Conservation (phyloP, 805 yeast species). For the Candida morakotiae region DNA sequence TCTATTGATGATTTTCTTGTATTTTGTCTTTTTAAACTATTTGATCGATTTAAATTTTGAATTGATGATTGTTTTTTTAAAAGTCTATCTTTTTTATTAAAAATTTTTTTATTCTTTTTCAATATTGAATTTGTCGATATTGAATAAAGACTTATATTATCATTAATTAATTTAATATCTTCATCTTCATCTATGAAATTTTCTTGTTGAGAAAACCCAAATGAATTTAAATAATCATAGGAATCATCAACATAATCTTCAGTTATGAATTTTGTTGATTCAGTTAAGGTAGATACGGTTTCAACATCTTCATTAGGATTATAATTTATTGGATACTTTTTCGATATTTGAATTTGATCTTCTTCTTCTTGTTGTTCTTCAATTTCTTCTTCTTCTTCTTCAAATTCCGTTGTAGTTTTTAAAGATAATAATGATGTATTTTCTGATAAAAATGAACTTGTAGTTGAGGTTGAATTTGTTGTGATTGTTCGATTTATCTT, state of each 20-base stretch:
- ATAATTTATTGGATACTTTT: conserved; percentile 2
- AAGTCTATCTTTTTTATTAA: background rate
- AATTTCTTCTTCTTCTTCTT: background rate
- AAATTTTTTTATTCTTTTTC: background rate
- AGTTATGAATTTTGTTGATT: background rate
- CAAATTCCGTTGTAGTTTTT: background rate
- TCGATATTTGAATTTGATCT: background rate
- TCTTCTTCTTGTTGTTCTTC: background rate
- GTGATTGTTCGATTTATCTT: background rate
- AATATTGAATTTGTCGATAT: background rate
- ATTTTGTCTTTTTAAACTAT: background rate
- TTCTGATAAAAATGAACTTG: background rate
- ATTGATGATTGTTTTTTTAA: background rate
- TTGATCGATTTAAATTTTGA: background rate
- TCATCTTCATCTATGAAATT: background rate
- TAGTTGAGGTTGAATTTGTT: background rate
- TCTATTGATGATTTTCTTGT: background rate
- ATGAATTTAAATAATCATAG: conserved; percentile 15
- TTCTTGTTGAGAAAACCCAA: conserved; percentile 7
- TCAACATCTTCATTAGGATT: conserved; percentile 1
- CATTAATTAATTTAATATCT: background rate
- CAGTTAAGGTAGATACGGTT: background rate
- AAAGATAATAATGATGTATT: conserved; percentile 1
- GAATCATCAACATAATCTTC: conserved; percentile 14
- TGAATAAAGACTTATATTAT: background rate